Evolutionary conservation across 768 basidiomycete genomes (phyloP).

Genomic region (Boletus subparvulus): DNA sequence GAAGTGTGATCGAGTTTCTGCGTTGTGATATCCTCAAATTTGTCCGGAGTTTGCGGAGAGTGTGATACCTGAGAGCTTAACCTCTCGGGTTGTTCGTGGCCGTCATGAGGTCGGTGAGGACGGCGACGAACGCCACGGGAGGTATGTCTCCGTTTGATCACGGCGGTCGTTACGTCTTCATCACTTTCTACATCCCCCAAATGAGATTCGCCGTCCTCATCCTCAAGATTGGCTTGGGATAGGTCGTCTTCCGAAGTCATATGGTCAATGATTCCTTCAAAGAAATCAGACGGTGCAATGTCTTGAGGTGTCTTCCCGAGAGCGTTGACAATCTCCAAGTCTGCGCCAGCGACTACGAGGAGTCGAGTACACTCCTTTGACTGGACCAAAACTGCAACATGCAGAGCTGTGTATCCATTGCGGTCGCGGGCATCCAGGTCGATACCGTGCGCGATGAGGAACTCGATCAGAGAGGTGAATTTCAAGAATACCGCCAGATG

Average conservation of each 20-base stretch:
- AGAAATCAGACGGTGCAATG: conserved; percentile 45
- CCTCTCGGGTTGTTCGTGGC: conserved; percentile 12
- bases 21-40: conserved; percentile 22
- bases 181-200: conserved; percentile 74
- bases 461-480: conserved; percentile 65
- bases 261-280: conserved; percentile 37
- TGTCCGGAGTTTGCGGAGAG: neutral
- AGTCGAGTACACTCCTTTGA: conserved; percentile 62
- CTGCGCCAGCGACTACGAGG: conserved; percentile 80
- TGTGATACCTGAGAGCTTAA: conserved; percentile 1
- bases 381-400: conserved; percentile 73
- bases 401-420: conserved; percentile 88
- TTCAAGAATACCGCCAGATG: conserved; percentile 84
- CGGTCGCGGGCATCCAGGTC: conserved; percentile 84
- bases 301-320: conserved; percentile 71
- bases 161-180: conserved; percentile 41
- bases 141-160: conserved; percentile 31
- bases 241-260: conserved; percentile 24
- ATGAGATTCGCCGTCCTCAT: conserved; percentile 56
- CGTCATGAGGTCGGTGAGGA: conserved; percentile 14
- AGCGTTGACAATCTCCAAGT: conserved; percentile 70
- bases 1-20: conserved; percentile 15
- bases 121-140: conserved; percentile 38
- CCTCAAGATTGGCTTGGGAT: conserved; percentile 21
- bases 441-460: conserved; percentile 68